Percentiles rank a stretch among this genome's conserved stretches.
Conservation (phyloP, 176 grass and related monocot genomes). For the Poa annua region DNA sequence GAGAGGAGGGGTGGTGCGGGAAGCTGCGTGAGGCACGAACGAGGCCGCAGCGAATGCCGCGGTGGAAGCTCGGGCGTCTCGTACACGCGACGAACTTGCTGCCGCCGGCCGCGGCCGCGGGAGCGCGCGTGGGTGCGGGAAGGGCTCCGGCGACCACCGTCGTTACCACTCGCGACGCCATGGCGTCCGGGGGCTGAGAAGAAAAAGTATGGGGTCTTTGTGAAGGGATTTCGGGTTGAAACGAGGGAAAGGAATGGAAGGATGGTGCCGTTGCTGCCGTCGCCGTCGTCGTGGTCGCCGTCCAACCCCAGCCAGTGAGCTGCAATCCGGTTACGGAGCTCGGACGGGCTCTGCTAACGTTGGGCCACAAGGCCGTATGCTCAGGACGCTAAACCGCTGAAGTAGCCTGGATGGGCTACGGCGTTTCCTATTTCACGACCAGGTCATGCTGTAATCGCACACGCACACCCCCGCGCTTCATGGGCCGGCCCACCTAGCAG, state of each 20-base stretch:
- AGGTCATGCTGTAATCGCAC: no score
- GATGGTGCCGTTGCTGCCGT: slow-evolving; percentile 34
- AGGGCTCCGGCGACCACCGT: slow-evolving; percentile 25
- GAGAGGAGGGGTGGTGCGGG: neutral
- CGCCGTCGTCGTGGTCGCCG: slow-evolving; percentile 37
- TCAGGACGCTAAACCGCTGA: neutral
- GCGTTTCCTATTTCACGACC: no score
- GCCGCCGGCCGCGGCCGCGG: neutral
- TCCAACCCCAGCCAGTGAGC: slow-evolving; percentile 49
- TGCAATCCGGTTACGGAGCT: slow-evolving; percentile 42
- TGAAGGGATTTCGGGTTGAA: slow-evolving; percentile 34
- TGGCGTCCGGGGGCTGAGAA: slow-evolving; percentile 28
- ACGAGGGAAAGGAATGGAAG: slow-evolving; percentile 18
- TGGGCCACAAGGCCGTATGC: neutral
- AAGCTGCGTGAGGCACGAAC: slow-evolving; percentile 20
- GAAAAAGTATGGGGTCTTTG: neutral
- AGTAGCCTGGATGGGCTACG: neutral
- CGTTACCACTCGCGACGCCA: slow-evolving; percentile 50
- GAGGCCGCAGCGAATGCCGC: slow-evolving; percentile 25
- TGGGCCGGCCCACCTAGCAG: no score
- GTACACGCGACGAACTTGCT: neutral
- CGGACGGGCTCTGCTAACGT: neutral
- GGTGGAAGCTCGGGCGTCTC: neutral
- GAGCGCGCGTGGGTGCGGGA: neutral
- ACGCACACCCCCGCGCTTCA: no score